Base-by-base conservation (phyloP, 169 alveolate genomes). In the Babesia bovis region DNA sequence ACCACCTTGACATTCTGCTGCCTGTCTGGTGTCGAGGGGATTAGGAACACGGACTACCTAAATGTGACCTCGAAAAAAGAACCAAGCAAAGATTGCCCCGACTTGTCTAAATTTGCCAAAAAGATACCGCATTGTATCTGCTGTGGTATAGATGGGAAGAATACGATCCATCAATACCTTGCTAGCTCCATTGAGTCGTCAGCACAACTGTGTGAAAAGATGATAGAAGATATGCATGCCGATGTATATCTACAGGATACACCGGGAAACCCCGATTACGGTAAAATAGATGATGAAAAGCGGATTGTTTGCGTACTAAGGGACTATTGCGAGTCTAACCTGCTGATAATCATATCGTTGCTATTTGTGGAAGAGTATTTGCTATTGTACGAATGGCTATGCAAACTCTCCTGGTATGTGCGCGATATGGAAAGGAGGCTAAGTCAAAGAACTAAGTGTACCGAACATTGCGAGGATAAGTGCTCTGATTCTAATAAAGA, bases 341-440 rank as follows among this genome's bases (percentile, higher is more conserved):
- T 63, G 33, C 47, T 42, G 12, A n/a, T 63, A 15, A 21, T 63
- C 1, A 25, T 25, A 21, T 12, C 35, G n/a, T 12, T 63, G 49
- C 45, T 44, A 12, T 0, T 47, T 45, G 32, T 63, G 35, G 73
- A 63, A 6, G 73, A 63, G 61, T 3, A 35, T 3, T 0, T 63
- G 30, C 44, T 63, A 2, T 15, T 63, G 13, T 60, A 63, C 51
- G 73, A 63, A 23, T 63, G 73, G 73, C 50, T 63, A 1, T 63
- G 73, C 38, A 32, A 13, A 41, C 12, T 63, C 23, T 21, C 56
- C n/a, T 47, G 47, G 52, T 2, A 63, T 7, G 10, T 36, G 9
- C 3, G 10, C 19, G 52, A 63, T 6, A 1, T 47, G 1, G 2
- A 44, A 9, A 12, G 28, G 3, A 42, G 17, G 21, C 26, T 59